Evolutionary conservation across 78 protist species (phyloP), one percentile per base, ranked within the genome.

Genomic region (Blattamonas nauphoetae): DNA sequence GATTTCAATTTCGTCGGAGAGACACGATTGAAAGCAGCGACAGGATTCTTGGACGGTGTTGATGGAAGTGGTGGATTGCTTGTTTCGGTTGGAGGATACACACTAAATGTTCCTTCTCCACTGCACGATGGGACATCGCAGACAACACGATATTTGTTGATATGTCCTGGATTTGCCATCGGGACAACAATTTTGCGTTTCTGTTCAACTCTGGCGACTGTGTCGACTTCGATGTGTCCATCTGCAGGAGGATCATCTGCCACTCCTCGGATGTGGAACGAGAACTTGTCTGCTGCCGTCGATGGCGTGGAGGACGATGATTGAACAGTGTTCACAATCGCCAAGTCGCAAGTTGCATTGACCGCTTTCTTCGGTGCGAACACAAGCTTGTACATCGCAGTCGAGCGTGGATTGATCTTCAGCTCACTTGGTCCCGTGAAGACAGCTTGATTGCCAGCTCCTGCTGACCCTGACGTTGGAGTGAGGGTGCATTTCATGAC

Each of bases 391-490:
- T 81, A 87, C 41, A 1, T 1, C 42, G 0, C 35, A 5, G 90
- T 84, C 44, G 6, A 2, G 0, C 84, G 43, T 0, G 91, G 46
- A 0, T 81, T 82, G 6, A 90, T 86, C 2, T 0, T 32, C 35
- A 92, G 1, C 33, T 71, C 80, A 1, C 64, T n/a, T 35, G 94
- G 88, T 0, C 93, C 94, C 42, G 46, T 87, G 89, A 81, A 87
- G 2, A 84, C 85, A 36, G 21, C 1, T 34, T 45, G 45, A 33
- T 77, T 2, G 38, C 84, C 90, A 3, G 43, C 42, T 21, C 21
- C 44, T 2, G 34, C 41, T 82, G 33, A 42, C 45, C 0, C 1
- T 3, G 55, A 21, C 43, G 86, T 80, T 44, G 55, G 88, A 11
- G 80, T 87, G 33, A 55, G 44, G 41, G 38, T 55, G 36, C 44